These are phyloP conservation scores for Beverwykella pulmonaria DNA, from an alignment of 495 filamentous ascomycete species.

Conservation along the genomic window DNA sequence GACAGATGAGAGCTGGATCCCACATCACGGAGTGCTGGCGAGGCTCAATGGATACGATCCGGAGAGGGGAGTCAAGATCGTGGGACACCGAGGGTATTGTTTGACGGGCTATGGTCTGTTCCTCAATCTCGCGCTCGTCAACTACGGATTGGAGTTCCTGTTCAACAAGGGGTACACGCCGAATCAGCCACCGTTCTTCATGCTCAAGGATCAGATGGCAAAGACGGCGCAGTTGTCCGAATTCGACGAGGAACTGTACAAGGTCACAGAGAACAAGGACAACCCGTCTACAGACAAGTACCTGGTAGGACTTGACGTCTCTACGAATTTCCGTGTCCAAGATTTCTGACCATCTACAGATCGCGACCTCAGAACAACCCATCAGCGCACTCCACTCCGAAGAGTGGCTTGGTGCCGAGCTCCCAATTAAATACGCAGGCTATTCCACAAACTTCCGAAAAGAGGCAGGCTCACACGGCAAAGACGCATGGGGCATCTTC, in stretches of 20 bases:
- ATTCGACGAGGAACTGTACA: constrained; percentile 97
- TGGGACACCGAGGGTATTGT: constrained; percentile 94
- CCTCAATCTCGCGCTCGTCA: constrained; percentile 78
- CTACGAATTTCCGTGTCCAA: not conserved
- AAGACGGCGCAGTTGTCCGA: constrained; percentile 97
- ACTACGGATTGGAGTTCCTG: constrained; percentile 91
- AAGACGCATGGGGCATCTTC: constrained; percentile 98
- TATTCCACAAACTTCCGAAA: constrained; percentile 94
- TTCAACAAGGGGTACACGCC: constrained; percentile 75
- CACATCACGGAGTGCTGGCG: constrained; percentile 92
- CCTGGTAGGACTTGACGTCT: constrained; percentile 47
- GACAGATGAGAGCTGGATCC: constrained; percentile 69
- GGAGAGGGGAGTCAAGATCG: constrained; percentile 60
- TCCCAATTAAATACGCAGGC: constrained; percentile 91
- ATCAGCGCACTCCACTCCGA: constrained; percentile 88
- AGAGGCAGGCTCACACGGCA: constrained; percentile 89
- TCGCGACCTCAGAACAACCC: constrained; percentile 95
- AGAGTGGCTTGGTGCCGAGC: constrained; percentile 86
- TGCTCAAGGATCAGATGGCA: constrained; percentile 92
- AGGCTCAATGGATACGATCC: constrained; percentile 90
- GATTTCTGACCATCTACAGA: constrained; percentile 44
- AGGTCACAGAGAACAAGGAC: constrained; percentile 79
- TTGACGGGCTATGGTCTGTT: constrained; percentile 89
- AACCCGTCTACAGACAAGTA: constrained; percentile 91
- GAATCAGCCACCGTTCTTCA: constrained; percentile 85